phyloP scores from a whole-genome alignment of 2,329 filamentous ascomycete genomes.

The Elsinoe perseae region DNA sequence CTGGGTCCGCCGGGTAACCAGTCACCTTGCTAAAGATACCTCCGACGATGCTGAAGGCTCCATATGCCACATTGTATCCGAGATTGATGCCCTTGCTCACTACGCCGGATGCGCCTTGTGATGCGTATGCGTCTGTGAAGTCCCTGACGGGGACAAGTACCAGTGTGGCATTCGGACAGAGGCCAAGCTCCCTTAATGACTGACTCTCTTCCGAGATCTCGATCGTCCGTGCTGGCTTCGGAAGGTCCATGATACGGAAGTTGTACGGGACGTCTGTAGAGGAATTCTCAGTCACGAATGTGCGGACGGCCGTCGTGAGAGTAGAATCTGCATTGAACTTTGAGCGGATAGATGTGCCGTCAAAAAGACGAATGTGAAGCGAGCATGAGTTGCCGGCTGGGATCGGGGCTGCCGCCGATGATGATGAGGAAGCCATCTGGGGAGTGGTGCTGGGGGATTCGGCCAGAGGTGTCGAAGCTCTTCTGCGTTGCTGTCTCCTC shows the following conservation, averaged over 20 bases:
- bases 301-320: slow-evolving; percentile 58
- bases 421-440: slow-evolving; percentile 21
- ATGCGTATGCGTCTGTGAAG: slow-evolving; percentile 52
- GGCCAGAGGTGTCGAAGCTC: slow-evolving; percentile 38
- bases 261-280: slow-evolving; percentile 54
- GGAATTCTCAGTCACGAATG: slow-evolving; percentile 61
- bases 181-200: slow-evolving; percentile 59
- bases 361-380: slow-evolving; percentile 73
- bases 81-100: slow-evolving; percentile 28
- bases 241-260: slow-evolving; percentile 77
- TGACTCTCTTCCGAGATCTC: slow-evolving; percentile 66
- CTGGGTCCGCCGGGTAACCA: slow-evolving; percentile 17
- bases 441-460: slow-evolving; percentile 32
- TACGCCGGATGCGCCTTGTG: slow-evolving; percentile 26
- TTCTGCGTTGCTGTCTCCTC: slow-evolving; percentile 52
- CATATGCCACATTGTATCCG: slow-evolving; percentile 30
- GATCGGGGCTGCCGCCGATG: neutral
- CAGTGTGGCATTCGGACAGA: slow-evolving; percentile 73
- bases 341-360: slow-evolving; percentile 69
- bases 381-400: slow-evolving; percentile 19
- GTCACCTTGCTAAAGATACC: slow-evolving; percentile 26
- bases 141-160: slow-evolving; percentile 66
- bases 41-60: slow-evolving; percentile 29
- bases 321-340: slow-evolving; percentile 57
- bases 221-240: slow-evolving; percentile 66